phyloP scores from a whole-genome alignment of 345 rosid species.

The thale cress (Arabidopsis thaliana) region TAIR10.1 NC_003075.7:18156501-18157000 shows the following conservation, averaged over 20 bases:
- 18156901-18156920: conserved; percentile 83
- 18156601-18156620: conserved; percentile 96
- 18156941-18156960: not conserved
- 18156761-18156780: conserved; percentile 12
- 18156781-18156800: conserved; percentile 92
- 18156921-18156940: not conserved
- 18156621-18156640: conserved; percentile 95
- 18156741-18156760: not conserved
- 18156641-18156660: conserved; percentile 97
- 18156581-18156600: conserved; percentile 98
- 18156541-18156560: conserved; percentile 94
- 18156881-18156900: conserved; percentile 99
- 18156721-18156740: not conserved
- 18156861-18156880: conserved; percentile 87
- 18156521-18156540: conserved; percentile 98
- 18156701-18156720: not conserved
- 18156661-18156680: conserved; percentile 94
- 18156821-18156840: conserved; percentile 97
- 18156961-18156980: not conserved
- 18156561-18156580: conserved; percentile 94
- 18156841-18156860: conserved; percentile 93
- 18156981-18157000: not conserved
- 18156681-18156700: conserved; percentile 79
- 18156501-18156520: conserved; percentile 89
- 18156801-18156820: conserved; percentile 89